Evolutionary conservation across 768 basidiomycete genomes (phyloP).

Genomic region (Cystoderma amianthinum): DNA sequence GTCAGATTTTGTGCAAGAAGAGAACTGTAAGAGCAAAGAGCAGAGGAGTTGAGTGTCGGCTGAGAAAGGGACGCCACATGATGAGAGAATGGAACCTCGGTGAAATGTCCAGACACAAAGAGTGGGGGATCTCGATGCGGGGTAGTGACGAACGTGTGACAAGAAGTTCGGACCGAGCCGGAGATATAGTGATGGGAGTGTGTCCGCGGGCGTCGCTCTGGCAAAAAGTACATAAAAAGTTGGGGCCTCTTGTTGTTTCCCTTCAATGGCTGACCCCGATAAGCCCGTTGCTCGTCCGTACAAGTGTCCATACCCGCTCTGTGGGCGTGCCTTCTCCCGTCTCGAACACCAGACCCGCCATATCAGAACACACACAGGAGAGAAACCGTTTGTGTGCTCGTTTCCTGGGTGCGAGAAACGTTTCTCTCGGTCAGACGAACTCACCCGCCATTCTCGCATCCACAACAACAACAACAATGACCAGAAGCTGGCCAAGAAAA

Average conservation of each 20-base stretch:
- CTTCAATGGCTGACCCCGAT: slow-evolving; percentile 11
- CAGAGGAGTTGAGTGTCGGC: too few species aligned
- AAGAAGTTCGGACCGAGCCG: too few species aligned
- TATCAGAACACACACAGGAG: slow-evolving; percentile 96
- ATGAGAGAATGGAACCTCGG: too few species aligned
- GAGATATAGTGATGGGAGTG: too few species aligned
- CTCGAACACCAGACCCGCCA: slow-evolving; percentile 99
- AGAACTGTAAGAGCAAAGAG: too few species aligned
- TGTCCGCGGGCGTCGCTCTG: not conserved
- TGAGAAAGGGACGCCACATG: too few species aligned
- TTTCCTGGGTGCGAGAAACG: slow-evolving; percentile 96
- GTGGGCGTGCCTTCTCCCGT: slow-evolving; percentile 92
- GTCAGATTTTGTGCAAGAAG: too few species aligned
- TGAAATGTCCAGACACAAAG: too few species aligned
- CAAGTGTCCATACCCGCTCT: slow-evolving; percentile 91
- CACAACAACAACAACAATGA: slow-evolving; percentile 53
- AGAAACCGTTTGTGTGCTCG: slow-evolving; percentile 93
- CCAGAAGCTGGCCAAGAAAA: slow-evolving; percentile 43
- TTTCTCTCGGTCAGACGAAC: slow-evolving; percentile 96
- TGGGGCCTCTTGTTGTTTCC: too few species aligned
- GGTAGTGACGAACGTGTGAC: too few species aligned
- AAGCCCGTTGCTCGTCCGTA: slow-evolving; percentile 62
- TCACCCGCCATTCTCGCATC: slow-evolving; percentile 93
- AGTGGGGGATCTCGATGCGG: too few species aligned
- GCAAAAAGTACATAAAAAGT: too few species aligned